Percentiles rank a stretch among this genome's conserved stretches.
Conservation (phyloP, 805 yeast genomes). For the Saturnispora diversa region DNA sequence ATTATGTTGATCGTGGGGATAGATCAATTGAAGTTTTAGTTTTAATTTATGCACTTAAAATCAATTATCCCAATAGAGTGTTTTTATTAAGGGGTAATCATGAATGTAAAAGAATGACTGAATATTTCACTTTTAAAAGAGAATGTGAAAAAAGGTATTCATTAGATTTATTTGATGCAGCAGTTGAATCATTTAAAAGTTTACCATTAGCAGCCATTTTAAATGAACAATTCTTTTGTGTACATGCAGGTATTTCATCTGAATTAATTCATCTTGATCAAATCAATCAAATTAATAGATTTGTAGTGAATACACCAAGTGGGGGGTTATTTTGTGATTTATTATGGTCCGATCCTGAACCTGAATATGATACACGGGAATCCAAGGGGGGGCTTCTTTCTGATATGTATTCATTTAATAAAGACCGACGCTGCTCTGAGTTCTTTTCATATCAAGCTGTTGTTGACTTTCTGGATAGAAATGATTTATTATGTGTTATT, state of each 20-base stretch:
- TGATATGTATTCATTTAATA: constrained; percentile 60
- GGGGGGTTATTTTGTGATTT: constrained; percentile 89
- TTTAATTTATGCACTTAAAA: constrained; percentile 69
- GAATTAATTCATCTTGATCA: constrained; percentile 66
- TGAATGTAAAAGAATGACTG: constrained; percentile 88
- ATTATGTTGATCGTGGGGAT: constrained; percentile 92
- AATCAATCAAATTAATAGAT: constrained; percentile 60
- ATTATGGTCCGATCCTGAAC: constrained; percentile 92
- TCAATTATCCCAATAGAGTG: constrained; percentile 64
- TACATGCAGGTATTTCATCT: constrained; percentile 92
- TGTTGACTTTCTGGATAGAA: constrained; percentile 67
- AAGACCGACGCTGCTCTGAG: constrained; percentile 83
- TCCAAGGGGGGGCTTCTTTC: constrained; percentile 3
- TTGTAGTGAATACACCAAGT: constrained; percentile 79
- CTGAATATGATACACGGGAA: constrained; percentile 54
- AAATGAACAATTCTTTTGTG: constrained; percentile 87
- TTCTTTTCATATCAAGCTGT: constrained; percentile 80
- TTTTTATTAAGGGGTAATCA: constrained; percentile 90
- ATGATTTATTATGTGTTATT: constrained; percentile 70
- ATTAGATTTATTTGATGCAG: constrained; percentile 53
- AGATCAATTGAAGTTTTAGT: constrained; percentile 81
- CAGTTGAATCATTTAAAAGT: constrained; percentile 71
- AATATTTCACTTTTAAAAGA: constrained; percentile 84
- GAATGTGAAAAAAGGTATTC: constrained; percentile 88
- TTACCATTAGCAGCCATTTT: constrained; percentile 86